Percentiles rank a stretch among this genome's conserved stretches.
These are phyloP conservation scores for Colletotrichum graminicola DNA, from an alignment of 2,329 filamentous ascomycete species.

Conservation along the genomic window DNA sequence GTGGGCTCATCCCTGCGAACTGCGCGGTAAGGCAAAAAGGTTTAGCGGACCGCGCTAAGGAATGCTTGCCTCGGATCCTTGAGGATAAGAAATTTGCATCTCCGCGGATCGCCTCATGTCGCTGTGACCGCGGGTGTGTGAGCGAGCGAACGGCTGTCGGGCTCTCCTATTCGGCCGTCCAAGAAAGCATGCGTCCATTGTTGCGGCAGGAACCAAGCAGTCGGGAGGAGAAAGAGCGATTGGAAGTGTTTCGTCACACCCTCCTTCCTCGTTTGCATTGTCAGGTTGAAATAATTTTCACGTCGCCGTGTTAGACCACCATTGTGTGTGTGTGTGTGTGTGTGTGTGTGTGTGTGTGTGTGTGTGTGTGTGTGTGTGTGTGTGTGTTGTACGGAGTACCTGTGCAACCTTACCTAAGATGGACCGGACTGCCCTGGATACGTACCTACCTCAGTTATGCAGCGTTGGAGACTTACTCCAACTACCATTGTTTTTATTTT, in stretches of 20 bases:
- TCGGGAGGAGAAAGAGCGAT: slow-evolving; percentile 26
- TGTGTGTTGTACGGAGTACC: no score
- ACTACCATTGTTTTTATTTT: background rate
- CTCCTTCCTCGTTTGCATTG: slow-evolving; percentile 9
- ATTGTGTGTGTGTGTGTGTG: no score
- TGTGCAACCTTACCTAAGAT: no score
- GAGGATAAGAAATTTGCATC: slow-evolving; percentile 32
- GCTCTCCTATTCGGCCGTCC: slow-evolving; percentile 15
- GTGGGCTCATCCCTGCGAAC: slow-evolving; percentile 30
- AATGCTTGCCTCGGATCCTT: slow-evolving; percentile 40
- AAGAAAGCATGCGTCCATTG: slow-evolving; percentile 18
- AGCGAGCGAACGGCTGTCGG: background rate
- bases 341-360: no score
- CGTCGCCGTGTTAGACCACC: background rate
- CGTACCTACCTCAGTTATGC: slow-evolving; percentile 17
- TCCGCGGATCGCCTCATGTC: slow-evolving; percentile 29
- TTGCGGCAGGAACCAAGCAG: slow-evolving; percentile 37
- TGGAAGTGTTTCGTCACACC: slow-evolving; percentile 37
- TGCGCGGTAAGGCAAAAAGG: slow-evolving; percentile 31
- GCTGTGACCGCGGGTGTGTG: slow-evolving; percentile 8
- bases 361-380: no score
- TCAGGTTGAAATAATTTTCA: slow-evolving; percentile 34
- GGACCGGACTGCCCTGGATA: no score
- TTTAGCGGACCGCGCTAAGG: slow-evolving; percentile 37
- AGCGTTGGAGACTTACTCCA: slow-evolving; percentile 30